Percentiles rank a stretch among this genome's conserved stretches.
phyloP scores from a whole-genome alignment of 129 eudicot genomes.

The Oenanthe sinensis region DNA sequence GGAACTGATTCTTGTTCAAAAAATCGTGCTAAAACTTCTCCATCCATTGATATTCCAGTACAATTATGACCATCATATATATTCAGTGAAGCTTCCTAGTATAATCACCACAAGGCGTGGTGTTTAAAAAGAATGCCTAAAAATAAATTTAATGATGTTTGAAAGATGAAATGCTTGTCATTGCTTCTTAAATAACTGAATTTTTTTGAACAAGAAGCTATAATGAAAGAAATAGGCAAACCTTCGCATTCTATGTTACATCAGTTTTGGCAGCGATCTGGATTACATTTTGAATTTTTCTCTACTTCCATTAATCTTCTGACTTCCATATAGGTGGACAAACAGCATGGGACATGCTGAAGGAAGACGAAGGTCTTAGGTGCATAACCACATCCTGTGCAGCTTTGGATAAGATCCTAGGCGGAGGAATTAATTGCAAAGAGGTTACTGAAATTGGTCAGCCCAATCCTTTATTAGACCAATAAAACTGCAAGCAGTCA shows the following conservation, averaged over 20 bases:
- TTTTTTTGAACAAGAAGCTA: neutral
- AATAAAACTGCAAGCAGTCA: neutral
- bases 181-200: neutral
- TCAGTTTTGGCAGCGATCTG: neutral
- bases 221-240: neutral
- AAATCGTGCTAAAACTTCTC: neutral
- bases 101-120: neutral
- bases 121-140: neutral
- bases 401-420: constrained; percentile 72
- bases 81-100: neutral
- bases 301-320: neutral
- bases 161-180: neutral
- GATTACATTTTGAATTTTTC: neutral
- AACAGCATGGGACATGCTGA: constrained; percentile 89
- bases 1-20: neutral
- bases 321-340: constrained; percentile 47
- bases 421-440: constrained; percentile 85
- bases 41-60: neutral
- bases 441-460: constrained; percentile 66
- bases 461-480: neutral
- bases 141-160: neutral
- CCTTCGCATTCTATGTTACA: neutral
- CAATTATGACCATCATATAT: neutral
- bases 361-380: constrained; percentile 53
- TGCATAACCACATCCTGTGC: constrained; percentile 83